phyloP scores from a whole-genome alignment of 2,329 filamentous ascomycete genomes.

The Verticillium longisporum region DNA sequence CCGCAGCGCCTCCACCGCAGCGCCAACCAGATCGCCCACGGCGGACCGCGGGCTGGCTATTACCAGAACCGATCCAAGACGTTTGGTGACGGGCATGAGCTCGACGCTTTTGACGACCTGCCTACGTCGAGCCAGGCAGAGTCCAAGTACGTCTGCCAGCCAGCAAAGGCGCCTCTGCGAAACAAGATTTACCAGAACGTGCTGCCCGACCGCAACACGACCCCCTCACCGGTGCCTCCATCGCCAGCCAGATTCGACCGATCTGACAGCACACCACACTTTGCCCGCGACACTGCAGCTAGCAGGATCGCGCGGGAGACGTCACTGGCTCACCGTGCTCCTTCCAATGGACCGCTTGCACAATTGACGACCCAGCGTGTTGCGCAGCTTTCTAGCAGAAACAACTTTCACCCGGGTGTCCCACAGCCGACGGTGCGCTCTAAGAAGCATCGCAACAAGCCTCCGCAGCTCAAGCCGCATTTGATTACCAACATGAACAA shows the following conservation, averaged over 20 bases:
- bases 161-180: slow-evolving; percentile 58
- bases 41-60: slow-evolving; percentile 12
- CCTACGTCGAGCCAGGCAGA: slow-evolving; percentile 81
- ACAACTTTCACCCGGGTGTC: slow-evolving; percentile 37
- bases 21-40: slow-evolving; percentile 12
- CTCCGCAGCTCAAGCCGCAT: slow-evolving; percentile 66
- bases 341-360: slow-evolving; percentile 45
- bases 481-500: slow-evolving; percentile 79
- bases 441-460: slow-evolving; percentile 47
- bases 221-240: slow-evolving; percentile 47
- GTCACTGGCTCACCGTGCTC: slow-evolving; percentile 51
- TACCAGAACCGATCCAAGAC: slow-evolving; percentile 46
- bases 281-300: slow-evolving; percentile 59
- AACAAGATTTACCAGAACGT: slow-evolving; percentile 51
- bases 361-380: slow-evolving; percentile 50
- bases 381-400: slow-evolving; percentile 43
- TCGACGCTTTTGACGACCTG: slow-evolving; percentile 91
- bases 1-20: slow-evolving; percentile 40
- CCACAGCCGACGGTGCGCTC: slow-evolving; percentile 37
- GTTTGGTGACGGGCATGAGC: slow-evolving; percentile 87
- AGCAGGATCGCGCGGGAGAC: slow-evolving; percentile 60
- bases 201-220: slow-evolving; percentile 44
- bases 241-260: slow-evolving; percentile 41
- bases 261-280: slow-evolving; percentile 49
- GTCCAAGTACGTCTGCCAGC: slow-evolving; percentile 75